Base-by-base conservation (phyloP, 1,139 yeast genomes). In the Yamadazyma buinensis region DNA sequence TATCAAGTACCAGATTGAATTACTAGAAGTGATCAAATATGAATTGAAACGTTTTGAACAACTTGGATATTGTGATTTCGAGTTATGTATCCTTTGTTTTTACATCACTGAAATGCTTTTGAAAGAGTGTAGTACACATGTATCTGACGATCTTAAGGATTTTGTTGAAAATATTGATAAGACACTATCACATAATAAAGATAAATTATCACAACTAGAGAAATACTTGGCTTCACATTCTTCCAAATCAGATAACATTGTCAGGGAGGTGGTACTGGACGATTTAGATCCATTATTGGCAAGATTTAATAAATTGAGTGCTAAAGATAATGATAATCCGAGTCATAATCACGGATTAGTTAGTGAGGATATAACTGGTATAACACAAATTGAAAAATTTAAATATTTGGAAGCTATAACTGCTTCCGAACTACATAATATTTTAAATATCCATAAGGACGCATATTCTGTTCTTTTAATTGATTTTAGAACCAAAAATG, bases 401-500 rank as follows among this genome's bases (percentile, higher is more conserved):
- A 54, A 53, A 28, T 48, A 44, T 30, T 41, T 45, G 17, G 69
- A 64, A 31, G 33, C 42, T 5, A 49, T 67, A 7, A 41, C 60
- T 0, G 54, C 66, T 1, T 34, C 36, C 1, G 57, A 58, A 30
- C 46, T 67, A 13, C 42, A 51, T 14, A 23, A 34, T 3, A 32
- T 62, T 4, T 23, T 57, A 40, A 44, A 25, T 48, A 49, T 26
- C 2, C 24, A 38, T 1, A 14, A 26, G 8, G 23, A 23, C 6
- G 17, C 35, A 20, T 15, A 15, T n/a, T 34, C 39, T 6, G 44
- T 77, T 11, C 60, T 84, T 26, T 43, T 84, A 17, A 67, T 88
- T 15, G 97, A 88, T 52, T 69, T 79, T 29, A 66, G 96, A 41
- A 65, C 78, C 11, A 61, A 80, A 28, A 65, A 66, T 17, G 80